Evolutionary conservation across 352 stramenopile genomes (phyloP).

Genomic region (Phytophthora pinifolia): DNA sequence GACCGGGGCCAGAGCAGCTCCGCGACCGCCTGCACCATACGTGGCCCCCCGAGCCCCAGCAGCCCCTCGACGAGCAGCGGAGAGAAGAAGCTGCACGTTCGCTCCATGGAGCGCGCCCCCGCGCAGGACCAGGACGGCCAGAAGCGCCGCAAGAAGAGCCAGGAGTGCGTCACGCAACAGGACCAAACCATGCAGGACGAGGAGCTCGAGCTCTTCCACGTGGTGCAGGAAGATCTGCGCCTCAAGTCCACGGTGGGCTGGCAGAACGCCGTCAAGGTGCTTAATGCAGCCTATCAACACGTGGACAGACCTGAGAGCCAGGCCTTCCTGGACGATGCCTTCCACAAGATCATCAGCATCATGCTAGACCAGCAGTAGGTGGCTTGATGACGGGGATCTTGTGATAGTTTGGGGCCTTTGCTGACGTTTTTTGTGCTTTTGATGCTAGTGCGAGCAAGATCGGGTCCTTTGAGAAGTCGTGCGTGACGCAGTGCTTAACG

Average conservation of each 20-base stretch:
- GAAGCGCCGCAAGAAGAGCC: slow-evolving; percentile 70
- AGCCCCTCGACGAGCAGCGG: slow-evolving; percentile 35
- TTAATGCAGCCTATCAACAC: slow-evolving; percentile 72
- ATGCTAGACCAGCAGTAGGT: slow-evolving; percentile 91
- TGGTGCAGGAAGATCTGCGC: slow-evolving; percentile 86
- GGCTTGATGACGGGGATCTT: background rate
- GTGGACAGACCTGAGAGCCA: slow-evolving; percentile 73
- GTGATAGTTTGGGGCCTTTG: background rate
- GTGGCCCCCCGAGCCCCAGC: slow-evolving; percentile 26
- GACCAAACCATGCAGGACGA: slow-evolving; percentile 76
- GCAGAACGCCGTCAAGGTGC: slow-evolving; percentile 88
- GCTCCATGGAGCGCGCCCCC: slow-evolving; percentile 54
- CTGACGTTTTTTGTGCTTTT: slow-evolving; percentile 3
- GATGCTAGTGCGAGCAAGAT: slow-evolving; percentile 82
- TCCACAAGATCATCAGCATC: slow-evolving; percentile 84
- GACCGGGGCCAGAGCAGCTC: slow-evolving; percentile 25
- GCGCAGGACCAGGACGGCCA: slow-evolving; percentile 52
- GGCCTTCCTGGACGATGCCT: slow-evolving; percentile 75
- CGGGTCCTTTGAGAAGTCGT: slow-evolving; percentile 83
- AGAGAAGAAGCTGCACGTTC: slow-evolving; percentile 66
- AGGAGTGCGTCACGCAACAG: slow-evolving; percentile 38
- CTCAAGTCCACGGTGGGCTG: slow-evolving; percentile 88
- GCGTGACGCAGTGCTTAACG: slow-evolving; percentile 76
- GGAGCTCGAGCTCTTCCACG: slow-evolving; percentile 78
- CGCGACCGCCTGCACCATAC: slow-evolving; percentile 39